Conservation (phyloP, 768 basidiomycete genomes). For the Agaricus sinodeliciosus region DNA sequence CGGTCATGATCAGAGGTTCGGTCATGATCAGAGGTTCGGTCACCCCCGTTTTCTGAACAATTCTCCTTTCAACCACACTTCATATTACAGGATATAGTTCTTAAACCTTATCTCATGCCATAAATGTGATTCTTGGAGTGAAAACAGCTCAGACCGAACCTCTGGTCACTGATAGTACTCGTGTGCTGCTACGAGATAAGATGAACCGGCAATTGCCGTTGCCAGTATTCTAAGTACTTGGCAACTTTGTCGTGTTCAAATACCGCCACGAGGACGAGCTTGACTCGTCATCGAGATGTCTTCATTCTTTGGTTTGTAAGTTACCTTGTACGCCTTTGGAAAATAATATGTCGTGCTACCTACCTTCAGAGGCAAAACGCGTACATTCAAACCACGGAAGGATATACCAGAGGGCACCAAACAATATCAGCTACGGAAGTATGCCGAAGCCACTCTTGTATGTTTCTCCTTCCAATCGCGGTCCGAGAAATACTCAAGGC, state of each 20-base stretch:
- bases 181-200: background rate
- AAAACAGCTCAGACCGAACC: too few species aligned
- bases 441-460: slow-evolving; percentile 92
- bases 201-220: slow-evolving; percentile 16
- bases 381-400: slow-evolving; percentile 95
- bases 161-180: background rate
- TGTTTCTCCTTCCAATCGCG: slow-evolving; percentile 14
- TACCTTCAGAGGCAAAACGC: slow-evolving; percentile 68
- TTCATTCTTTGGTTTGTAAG: slow-evolving; percentile 85
- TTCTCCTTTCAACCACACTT: too few species aligned
- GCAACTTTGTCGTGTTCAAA: background rate
- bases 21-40: too few species aligned
- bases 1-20: too few species aligned
- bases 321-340: slow-evolving; percentile 9
- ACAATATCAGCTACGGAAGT: slow-evolving; percentile 97
- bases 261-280: background rate
- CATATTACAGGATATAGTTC: too few species aligned
- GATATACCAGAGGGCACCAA: slow-evolving; percentile 95
- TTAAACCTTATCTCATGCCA: too few species aligned
- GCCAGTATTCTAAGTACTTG: background rate
- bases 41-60: too few species aligned
- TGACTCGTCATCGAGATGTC: slow-evolving; percentile 49
- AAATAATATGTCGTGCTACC: background rate
- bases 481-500: background rate
- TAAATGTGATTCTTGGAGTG: too few species aligned